These are phyloP conservation scores for Rhododendron molle DNA, from an alignment of 148 eudicot genomes.

Conservation along the genomic window DNA sequence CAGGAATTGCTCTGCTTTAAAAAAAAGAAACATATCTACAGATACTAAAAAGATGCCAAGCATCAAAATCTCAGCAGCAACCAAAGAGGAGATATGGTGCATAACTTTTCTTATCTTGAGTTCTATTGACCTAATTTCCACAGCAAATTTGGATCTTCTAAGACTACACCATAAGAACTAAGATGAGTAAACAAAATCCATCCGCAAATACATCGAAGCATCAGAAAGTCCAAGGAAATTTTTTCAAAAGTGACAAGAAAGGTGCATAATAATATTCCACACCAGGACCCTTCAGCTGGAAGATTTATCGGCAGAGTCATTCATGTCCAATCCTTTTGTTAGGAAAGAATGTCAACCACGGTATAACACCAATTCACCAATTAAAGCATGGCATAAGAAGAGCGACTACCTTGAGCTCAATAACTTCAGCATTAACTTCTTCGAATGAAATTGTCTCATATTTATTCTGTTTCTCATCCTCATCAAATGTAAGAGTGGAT, in stretches of 20 bases:
- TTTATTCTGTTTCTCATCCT: slow-evolving; percentile 56
- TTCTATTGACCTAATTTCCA: slow-evolving; percentile 1
- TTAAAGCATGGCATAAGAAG: not conserved
- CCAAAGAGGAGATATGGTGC: not conserved
- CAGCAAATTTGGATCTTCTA: not conserved
- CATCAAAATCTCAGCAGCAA: not conserved
- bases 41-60: not conserved
- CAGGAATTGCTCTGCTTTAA: not conserved
- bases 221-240: not conserved
- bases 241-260: not conserved
- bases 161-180: not conserved
- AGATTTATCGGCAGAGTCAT: not conserved
- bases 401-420: slow-evolving; percentile 61
- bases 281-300: not conserved
- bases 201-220: not conserved
- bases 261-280: not conserved
- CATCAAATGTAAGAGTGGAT: slow-evolving; percentile 67
- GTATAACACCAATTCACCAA: slow-evolving; percentile 1
- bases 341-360: not conserved
- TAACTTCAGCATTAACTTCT: slow-evolving; percentile 57
- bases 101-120: not conserved
- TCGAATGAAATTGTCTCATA: slow-evolving; percentile 62
- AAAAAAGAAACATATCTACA: not conserved
- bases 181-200: not conserved
- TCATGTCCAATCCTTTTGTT: not conserved